Base-by-base conservation (phyloP, 176 grass and related monocot species). In the Carex kokanica region DNA sequence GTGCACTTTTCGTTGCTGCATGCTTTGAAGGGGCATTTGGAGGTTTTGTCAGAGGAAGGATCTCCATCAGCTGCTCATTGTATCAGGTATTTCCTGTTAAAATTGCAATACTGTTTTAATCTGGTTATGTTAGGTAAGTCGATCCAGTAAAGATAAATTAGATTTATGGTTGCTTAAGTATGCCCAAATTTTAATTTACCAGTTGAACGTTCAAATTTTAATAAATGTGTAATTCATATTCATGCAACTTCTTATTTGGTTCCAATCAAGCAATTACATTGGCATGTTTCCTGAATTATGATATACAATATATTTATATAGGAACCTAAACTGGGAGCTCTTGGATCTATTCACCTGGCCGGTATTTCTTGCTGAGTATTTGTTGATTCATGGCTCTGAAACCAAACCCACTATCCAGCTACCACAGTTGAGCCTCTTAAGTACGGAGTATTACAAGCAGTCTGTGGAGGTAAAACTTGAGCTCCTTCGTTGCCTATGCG, bases 271-370 rank as follows among this genome's bases (percentile, higher is more conserved):
- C 63, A 82, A 64, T 64, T 53, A 65, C 9, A 54, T 55, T 78
- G 45, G 5, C 8, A 40, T 78, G 6, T 74, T 45, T 47, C 21
- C 79, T 84, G 47, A 58, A 81, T 75, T 36, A 17, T 87, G 45
- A 72, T 83, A 52, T 72, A 41, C 27, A 77, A 24, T 83, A 71
- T 82, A 25, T 90, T 52, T 90, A 29, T 83, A 57, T 86, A 99
- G 97, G 93, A 93, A 88, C 86, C 91, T 99, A 78, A 99, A 99
- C 70, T 99, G 97, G 97, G 93, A 93, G 71, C 88, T 99, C 16
- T 83, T 99, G 64, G 93, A 99, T 86, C 87, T 93, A 79, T 87
- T 92, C 72, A 99, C 97, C 6, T 99, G 97, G 97, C 97, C 97
- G 43, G 85, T 99, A 62, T 99, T 89, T 88, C 91, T 99, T 53